Evolutionary conservation across 495 filamentous ascomycete species (phyloP).

Genomic region (Hypoxylon cercidicola): DNA sequence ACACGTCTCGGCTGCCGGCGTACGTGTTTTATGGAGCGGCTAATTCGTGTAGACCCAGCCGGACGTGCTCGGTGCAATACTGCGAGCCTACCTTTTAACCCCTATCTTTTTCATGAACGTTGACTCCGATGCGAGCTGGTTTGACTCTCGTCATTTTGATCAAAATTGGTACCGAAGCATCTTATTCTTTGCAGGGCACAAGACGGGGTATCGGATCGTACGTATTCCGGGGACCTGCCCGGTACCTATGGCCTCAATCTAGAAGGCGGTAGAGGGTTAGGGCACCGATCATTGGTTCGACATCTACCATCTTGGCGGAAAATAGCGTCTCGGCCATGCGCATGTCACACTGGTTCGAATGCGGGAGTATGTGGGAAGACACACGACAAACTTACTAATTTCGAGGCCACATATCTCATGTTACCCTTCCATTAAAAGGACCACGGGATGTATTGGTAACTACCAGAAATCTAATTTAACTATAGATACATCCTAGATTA

Average conservation of each 20-base stretch:
- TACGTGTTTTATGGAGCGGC: conserved; percentile 9
- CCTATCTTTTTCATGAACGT: not conserved
- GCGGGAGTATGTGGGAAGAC: conserved; percentile 4
- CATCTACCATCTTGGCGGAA: not conserved
- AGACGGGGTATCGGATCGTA: conserved; percentile 3
- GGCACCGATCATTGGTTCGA: conserved; percentile 1
- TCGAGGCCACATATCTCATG: conserved; percentile 8
- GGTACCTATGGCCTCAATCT: conserved; percentile 11
- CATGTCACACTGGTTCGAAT: conserved; percentile 14
- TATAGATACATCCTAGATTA: not conserved
- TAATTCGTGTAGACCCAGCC: conserved; percentile 1
- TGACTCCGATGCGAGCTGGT: not conserved
- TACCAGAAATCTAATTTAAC: conserved; percentile 7
- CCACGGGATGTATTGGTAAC: not conserved
- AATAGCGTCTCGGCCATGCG: conserved; percentile 7
- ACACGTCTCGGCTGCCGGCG: conserved; percentile 28
- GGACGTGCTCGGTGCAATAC: not conserved
- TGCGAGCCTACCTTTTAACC: not conserved
- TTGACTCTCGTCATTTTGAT: conserved; percentile 15
- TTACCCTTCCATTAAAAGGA: conserved; percentile 2
- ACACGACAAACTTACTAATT: not conserved
- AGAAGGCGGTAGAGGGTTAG: not conserved
- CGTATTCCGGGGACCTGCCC: conserved; percentile 5
- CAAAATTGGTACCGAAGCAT: not conserved
- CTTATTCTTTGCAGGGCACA: not conserved